Evolutionary conservation across 2,329 filamentous ascomycete genomes (phyloP).

Genomic region (Pseudogymnoascus sp.): DNA sequence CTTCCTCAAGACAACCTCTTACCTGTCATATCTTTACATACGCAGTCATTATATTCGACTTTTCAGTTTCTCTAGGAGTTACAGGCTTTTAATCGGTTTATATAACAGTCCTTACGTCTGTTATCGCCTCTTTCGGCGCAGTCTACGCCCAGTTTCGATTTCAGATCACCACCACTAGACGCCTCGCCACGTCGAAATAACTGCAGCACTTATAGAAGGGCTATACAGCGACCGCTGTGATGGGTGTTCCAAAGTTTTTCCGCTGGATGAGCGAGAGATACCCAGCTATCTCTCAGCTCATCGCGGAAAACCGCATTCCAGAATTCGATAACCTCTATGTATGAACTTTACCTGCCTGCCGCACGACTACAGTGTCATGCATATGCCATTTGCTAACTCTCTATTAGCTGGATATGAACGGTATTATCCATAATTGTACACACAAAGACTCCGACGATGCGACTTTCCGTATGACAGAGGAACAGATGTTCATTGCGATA

Average conservation of each 20-base stretch:
- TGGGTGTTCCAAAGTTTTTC: constrained; percentile 47
- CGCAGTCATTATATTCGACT: neutral
- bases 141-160: neutral
- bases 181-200: neutral
- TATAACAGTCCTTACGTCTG: constrained; percentile 3
- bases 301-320: constrained; percentile 96
- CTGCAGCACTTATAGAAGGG: constrained; percentile 1
- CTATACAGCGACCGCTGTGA: constrained; percentile 12
- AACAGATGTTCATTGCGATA: constrained; percentile 99
- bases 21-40: neutral
- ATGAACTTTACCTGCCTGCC: constrained; percentile 25
- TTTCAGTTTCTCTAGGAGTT: constrained; percentile 3
- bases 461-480: constrained; percentile 86
- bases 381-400: neutral
- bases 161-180: neutral
- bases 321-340: constrained; percentile 97
- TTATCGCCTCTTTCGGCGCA: constrained; percentile 4
- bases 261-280: constrained; percentile 99
- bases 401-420: constrained; percentile 76
- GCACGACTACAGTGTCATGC: neutral
- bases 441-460: constrained; percentile 92
- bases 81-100: constrained; percentile 1
- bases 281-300: constrained; percentile 95
- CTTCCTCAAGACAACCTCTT: constrained; percentile 3
- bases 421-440: constrained; percentile 98